A percentile compares a stretch with the other conserved stretches of the same genome.
These are phyloP conservation scores for Candida koratica DNA, from an alignment of 805 yeast genomes.

Conservation along the genomic window DNA sequence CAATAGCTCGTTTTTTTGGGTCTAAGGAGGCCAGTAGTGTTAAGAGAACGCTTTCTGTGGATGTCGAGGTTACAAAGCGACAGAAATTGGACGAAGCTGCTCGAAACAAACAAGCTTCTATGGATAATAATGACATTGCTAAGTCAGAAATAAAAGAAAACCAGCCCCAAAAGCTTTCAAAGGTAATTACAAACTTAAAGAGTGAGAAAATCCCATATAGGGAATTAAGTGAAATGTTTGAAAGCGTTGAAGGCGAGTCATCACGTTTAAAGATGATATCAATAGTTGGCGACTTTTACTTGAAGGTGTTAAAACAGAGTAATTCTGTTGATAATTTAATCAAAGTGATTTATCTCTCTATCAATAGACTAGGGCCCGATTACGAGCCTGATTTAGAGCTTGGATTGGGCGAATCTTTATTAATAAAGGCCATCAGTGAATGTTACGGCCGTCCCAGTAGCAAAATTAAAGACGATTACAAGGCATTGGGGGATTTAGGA, in stretches of 20 bases:
- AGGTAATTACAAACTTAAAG: slow-evolving; percentile 8
- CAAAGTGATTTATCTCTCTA: slow-evolving; percentile 75
- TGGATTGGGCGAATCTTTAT: slow-evolving; percentile 86
- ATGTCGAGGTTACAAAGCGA: neutral
- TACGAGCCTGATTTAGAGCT: slow-evolving; percentile 86
- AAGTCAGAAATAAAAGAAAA: no score
- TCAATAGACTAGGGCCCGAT: slow-evolving; percentile 90
- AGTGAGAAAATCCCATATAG: slow-evolving; percentile 31
- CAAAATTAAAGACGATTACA: slow-evolving; percentile 70
- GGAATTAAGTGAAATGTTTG: slow-evolving; percentile 62
- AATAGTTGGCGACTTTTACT: slow-evolving; percentile 68
- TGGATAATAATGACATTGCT: no score
- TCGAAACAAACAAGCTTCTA: no score
- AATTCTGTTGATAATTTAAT: slow-evolving; percentile 46
- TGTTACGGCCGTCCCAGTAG: slow-evolving; percentile 78
- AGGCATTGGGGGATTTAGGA: slow-evolving; percentile 85
- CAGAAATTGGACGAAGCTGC: neutral
- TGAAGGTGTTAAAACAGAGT: slow-evolving; percentile 51
- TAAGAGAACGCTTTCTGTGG: neutral
- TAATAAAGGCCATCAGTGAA: slow-evolving; percentile 84
- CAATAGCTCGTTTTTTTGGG: slow-evolving; percentile 30
- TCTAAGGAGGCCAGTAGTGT: slow-evolving; percentile 6
- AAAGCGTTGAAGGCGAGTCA: slow-evolving; percentile 72
- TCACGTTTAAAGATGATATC: slow-evolving; percentile 80
- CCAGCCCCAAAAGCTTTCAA: no score